These are phyloP conservation scores for Aaosphaeria arxii DNA, from an alignment of 2,329 filamentous ascomycete genomes.

Conservation along the genomic window DNA sequence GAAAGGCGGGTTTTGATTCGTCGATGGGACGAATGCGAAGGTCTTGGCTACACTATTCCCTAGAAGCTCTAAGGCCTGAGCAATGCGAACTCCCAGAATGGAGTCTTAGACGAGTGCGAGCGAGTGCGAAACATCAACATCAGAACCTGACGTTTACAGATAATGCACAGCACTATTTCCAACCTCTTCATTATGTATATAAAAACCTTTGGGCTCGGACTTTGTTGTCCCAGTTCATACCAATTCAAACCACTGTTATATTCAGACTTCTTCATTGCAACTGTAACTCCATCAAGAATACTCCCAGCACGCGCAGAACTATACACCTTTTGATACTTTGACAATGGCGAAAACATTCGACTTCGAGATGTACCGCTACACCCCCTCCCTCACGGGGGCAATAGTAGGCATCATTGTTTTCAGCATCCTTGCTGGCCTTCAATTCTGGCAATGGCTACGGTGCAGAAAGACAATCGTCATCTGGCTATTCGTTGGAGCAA, in stretches of 20 bases:
- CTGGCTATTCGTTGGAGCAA: conserved; percentile 23
- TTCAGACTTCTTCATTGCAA: too few species aligned
- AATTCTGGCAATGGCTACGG: conserved; percentile 17
- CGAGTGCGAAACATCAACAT: conserved; percentile 5
- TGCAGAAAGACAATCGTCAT: conserved; percentile 17
- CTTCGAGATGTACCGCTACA: conserved; percentile 34
- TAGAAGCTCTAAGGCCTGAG: neutral
- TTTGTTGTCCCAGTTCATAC: too few species aligned
- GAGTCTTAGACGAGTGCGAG: conserved; percentile 10
- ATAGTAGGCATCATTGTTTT: conserved; percentile 23
- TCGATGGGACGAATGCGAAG: conserved; percentile 10
- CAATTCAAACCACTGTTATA: too few species aligned
- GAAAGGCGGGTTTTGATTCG: conserved; percentile 7
- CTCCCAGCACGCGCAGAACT: neutral
- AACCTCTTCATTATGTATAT: too few species aligned
- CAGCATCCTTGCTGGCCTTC: conserved; percentile 16
- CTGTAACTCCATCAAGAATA: too few species aligned
- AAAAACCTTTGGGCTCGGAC: too few species aligned
- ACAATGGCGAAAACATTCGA: conserved; percentile 21
- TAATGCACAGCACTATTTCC: too few species aligned
- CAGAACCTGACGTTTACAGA: too few species aligned
- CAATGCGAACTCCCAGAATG: neutral
- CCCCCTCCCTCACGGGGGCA: conserved; percentile 22
- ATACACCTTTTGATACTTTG: conserved; percentile 8
- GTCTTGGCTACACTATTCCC: neutral